phyloP scores from a whole-genome alignment of 2,329 filamentous ascomycete species.

The Parastagonospora nodorum region DNA sequence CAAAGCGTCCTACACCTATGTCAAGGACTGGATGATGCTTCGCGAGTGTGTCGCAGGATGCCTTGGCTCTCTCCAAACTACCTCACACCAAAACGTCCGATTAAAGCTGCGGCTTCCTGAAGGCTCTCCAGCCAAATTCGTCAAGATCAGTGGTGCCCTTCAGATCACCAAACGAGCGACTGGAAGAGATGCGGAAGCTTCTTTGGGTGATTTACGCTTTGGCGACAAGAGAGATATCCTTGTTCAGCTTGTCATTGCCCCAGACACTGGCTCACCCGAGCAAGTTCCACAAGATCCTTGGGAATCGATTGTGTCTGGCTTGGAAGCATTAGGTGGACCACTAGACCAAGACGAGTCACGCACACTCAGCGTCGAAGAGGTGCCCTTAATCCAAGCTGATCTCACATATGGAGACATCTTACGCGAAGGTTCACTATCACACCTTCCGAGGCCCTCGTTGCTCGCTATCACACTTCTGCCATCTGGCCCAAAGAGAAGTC shows the following conservation, averaged over 20 bases:
- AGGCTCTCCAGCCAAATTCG: conserved; percentile 95
- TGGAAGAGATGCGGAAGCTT: conserved; percentile 90
- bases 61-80: conserved; percentile 85
- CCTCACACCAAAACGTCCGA: conserved; percentile 98
- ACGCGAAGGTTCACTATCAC: conserved; percentile 81
- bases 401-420: conserved; percentile 92
- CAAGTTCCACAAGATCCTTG: conserved; percentile 90
- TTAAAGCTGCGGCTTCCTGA: conserved; percentile 92
- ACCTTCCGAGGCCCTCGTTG: conserved; percentile 86
- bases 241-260: conserved; percentile 89
- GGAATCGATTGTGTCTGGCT: conserved; percentile 94
- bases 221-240: conserved; percentile 95
- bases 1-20: conserved; percentile 96
- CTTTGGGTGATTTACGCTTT: conserved; percentile 88
- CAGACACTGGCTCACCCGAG: conserved; percentile 82
- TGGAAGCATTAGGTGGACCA: conserved; percentile 89
- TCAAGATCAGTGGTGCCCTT: conserved; percentile 95
- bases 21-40: conserved; percentile 99
- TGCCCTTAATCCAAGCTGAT: conserved; percentile 93
- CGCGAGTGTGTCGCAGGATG: conserved; percentile 94
- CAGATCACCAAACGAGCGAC: conserved; percentile 97
- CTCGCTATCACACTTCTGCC: conserved; percentile 96
- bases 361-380: conserved; percentile 85
- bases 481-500: conserved; percentile 65
- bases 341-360: conserved; percentile 86